phyloP scores from a whole-genome alignment of 202 grass and related monocot genomes.

The Panicum hallii region DNA sequence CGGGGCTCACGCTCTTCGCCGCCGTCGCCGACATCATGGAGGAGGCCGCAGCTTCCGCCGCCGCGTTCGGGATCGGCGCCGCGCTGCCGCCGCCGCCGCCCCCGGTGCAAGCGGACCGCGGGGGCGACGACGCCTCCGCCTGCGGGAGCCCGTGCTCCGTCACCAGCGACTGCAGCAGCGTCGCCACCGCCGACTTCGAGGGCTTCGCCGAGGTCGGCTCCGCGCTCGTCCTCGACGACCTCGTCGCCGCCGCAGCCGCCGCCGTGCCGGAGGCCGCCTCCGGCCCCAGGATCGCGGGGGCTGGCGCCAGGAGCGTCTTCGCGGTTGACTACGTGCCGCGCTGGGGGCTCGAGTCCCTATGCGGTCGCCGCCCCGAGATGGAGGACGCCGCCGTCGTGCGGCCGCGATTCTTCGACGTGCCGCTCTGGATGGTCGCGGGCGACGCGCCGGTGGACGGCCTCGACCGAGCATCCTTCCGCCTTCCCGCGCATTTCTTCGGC shows the following conservation, averaged over 20 bases:
- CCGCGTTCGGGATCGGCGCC: slow-evolving; percentile 22
- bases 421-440: slow-evolving; percentile 71
- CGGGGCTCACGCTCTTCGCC: slow-evolving; percentile 30
- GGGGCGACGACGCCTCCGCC: slow-evolving; percentile 3
- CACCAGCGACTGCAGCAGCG: slow-evolving; percentile 70
- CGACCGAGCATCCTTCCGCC: slow-evolving; percentile 52
- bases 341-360: slow-evolving; percentile 67
- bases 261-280: neutral
- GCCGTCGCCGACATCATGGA: slow-evolving; percentile 39
- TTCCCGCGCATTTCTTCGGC: slow-evolving; percentile 79
- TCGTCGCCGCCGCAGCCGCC: slow-evolving; percentile 9
- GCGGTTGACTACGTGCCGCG: slow-evolving; percentile 56
- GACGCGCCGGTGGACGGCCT: slow-evolving; percentile 55
- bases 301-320: slow-evolving; percentile 52
- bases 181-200: slow-evolving; percentile 60
- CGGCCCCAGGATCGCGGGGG: neutral
- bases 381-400: slow-evolving; percentile 63
- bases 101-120: neutral
- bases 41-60: slow-evolving; percentile 15
- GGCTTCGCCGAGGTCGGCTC: slow-evolving; percentile 32
- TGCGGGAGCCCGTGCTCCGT: slow-evolving; percentile 63
- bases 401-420: slow-evolving; percentile 62
- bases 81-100: slow-evolving; percentile 18
- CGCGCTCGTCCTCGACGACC: slow-evolving; percentile 45
- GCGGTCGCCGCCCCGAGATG: slow-evolving; percentile 79